Evolutionary conservation across 108 stramenopile genomes (phyloP), one percentile per base, ranked within the genome.

Genomic region (Pseudonitzschia multistriata): DNA sequence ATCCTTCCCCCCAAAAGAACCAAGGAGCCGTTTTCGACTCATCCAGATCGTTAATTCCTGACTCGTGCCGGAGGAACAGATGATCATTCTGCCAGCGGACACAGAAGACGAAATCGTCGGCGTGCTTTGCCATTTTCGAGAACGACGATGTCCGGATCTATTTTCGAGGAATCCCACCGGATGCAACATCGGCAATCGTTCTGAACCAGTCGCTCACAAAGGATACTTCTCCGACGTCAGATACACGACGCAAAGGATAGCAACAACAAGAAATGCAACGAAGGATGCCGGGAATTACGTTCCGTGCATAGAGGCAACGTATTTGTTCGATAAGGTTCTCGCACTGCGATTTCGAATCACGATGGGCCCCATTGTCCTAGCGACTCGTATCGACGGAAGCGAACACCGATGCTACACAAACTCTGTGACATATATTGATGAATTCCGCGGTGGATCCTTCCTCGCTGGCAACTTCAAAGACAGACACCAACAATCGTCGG

Each of bases 241-340:
- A 59, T 59, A 59, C 57, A 10, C 6, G 57, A 35, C 52, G 8
- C 19, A 8, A 1, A 19, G 17, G n/a, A n/a, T 19, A 53, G 19
- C 5, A 10, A 13, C 7, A 42, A 10, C 40, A 13, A 42, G 40
- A 10, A 42, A 10, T 13, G 10, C 7, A 13, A 42, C 21, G 19
- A 52, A 11, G 3, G 3, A 24, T 52, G 11, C 50, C 42, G 42
- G 42, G n/a, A n/a, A n/a, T n/a, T n/a, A n/a, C 17, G 15, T 52
- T 10, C 50, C 50, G 11, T 52, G 7, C 25, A 52, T 52, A n/a
- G 50, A 52, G 31, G 57, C 29, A 3, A 30, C 57, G 31, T 59
- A 59, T 2, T 34, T 59, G 33, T 59, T 59, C 57, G 31, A 59
- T n/a, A 34, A 30, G 33, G 57, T 59, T 59, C 34, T 35, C 22